These are phyloP conservation scores for Trametes cinnabarina DNA, from an alignment of 768 basidiomycete species.

Conservation along the genomic window DNA sequence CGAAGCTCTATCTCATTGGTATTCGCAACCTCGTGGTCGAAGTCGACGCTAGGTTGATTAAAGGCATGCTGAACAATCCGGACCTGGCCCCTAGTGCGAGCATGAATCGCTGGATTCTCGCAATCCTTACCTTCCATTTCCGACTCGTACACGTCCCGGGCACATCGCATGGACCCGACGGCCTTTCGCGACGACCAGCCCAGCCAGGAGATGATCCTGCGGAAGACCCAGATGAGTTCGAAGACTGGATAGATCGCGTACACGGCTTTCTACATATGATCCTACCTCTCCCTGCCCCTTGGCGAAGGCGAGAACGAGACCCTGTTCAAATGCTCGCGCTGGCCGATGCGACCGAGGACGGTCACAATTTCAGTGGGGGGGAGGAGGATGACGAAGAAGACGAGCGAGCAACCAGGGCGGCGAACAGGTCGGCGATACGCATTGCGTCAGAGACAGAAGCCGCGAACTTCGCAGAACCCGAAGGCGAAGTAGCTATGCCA, in stretches of 20 bases:
- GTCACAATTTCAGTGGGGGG: too few relatives aligned
- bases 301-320: neutral
- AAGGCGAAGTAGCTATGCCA: too few relatives aligned
- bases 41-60: conserved; percentile 31
- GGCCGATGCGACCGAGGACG: conserved; percentile 7
- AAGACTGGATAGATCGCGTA: conserved; percentile 7
- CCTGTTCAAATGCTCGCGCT: neutral
- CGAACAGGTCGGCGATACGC: too few relatives aligned
- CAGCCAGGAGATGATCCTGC: neutral
- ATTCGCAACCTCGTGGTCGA: conserved; percentile 2
- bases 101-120: conserved; percentile 42
- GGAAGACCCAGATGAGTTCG: neutral
- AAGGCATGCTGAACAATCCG: conserved; percentile 32
- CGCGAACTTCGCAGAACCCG: too few relatives aligned
- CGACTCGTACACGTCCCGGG: conserved; percentile 35
- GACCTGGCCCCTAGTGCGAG: conserved; percentile 37
- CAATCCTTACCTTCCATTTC: conserved; percentile 36
- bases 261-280: conserved; percentile 9
- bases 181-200: conserved; percentile 25
- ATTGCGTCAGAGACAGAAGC: too few relatives aligned
- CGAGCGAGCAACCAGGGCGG: too few relatives aligned
- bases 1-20: conserved; percentile 28
- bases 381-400: too few relatives aligned
- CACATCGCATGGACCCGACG: conserved; percentile 22
- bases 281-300: neutral